phyloP scores from a whole-genome alignment of 2,329 filamentous ascomycete species.

The Tolypocladium nubicola region DNA sequence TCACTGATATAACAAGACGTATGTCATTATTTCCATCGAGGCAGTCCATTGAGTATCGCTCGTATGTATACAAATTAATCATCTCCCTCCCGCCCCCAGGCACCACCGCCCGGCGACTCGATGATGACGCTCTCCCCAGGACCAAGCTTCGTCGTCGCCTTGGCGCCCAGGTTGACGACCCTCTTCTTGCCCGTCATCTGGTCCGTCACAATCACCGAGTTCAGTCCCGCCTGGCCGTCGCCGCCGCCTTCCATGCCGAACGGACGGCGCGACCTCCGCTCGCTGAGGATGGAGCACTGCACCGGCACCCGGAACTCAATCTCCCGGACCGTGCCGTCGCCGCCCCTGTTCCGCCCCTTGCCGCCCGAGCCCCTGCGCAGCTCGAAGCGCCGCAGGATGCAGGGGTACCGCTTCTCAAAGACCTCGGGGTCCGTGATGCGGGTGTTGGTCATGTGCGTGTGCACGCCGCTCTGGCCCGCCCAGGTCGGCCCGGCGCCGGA shows the following conservation, averaged over 20 bases:
- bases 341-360: constrained; percentile 56
- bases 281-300: constrained; percentile 68
- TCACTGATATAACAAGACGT: background rate
- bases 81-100: constrained; percentile 34
- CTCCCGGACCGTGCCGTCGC: constrained; percentile 67
- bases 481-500: constrained; percentile 62
- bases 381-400: constrained; percentile 56
- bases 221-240: constrained; percentile 57
- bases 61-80: background rate
- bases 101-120: constrained; percentile 51
- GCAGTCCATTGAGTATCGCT: background rate
- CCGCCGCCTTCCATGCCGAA: constrained; percentile 66
- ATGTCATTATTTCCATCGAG: background rate
- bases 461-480: constrained; percentile 67
- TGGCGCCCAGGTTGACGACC: constrained; percentile 46
- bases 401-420: constrained; percentile 65
- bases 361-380: constrained; percentile 44
- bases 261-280: constrained; percentile 61
- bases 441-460: constrained; percentile 81
- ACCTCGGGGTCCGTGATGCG: constrained; percentile 73
- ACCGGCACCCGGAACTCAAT: constrained; percentile 74
- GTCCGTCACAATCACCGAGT: constrained; percentile 22
- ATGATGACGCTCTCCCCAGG: constrained; percentile 51
- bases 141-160: constrained; percentile 48
- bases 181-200: constrained; percentile 13